Evolutionary conservation across 805 yeast species (phyloP), one percentile per base, ranked within the genome.

Genomic region (Priceomyces melissophilus): DNA sequence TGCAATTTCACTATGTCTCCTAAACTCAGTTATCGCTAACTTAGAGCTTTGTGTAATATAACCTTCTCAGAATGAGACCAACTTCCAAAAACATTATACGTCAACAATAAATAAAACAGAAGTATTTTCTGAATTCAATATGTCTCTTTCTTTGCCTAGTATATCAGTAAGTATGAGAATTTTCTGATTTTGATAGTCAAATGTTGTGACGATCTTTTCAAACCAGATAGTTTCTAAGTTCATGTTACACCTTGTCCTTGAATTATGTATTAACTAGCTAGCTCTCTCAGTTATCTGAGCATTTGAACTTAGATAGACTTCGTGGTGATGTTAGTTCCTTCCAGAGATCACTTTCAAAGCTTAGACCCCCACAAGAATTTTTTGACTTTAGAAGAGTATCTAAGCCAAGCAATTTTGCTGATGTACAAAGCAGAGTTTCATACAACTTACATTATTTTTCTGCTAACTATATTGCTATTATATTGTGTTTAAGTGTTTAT

Each of bases 341-440:
- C 37, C 87, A 84, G 57, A 56, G 73, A 30, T 78, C 82, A 47
- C 70, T 89, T 46, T 65, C 93, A 36, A 78, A 85, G 54, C 63
- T 93, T 46, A 83, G 86, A 58, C 87, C 97, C 29, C 90, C 95
- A 32, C 93, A 84, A 63, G 99, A 93, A 61, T 93, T 93, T 60
- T 87, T 93, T 58, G 97, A 93, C 61, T 66, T 86, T 57, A 85
- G 89, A 64, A 82, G 96, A 60, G 63, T 93, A 46, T 85, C 96
- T 29, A 89, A 88, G 61, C 99, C 99, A 14, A 81, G 78, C 40
- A 89, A 88, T 63, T 84, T 89, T 61, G 81, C 84, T 37, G 99
- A 93, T 51, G 71, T 86, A 38, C 99, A 93, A 68, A 79, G 86
- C 52, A 81, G 99, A 63, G 87, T 91, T 32, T 68, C 84, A 34